Percentiles rank a stretch among this genome's conserved stretches.
Conservation (phyloP, 2,329 filamentous ascomycete species). For the Alternaria gansuensis region DNA sequence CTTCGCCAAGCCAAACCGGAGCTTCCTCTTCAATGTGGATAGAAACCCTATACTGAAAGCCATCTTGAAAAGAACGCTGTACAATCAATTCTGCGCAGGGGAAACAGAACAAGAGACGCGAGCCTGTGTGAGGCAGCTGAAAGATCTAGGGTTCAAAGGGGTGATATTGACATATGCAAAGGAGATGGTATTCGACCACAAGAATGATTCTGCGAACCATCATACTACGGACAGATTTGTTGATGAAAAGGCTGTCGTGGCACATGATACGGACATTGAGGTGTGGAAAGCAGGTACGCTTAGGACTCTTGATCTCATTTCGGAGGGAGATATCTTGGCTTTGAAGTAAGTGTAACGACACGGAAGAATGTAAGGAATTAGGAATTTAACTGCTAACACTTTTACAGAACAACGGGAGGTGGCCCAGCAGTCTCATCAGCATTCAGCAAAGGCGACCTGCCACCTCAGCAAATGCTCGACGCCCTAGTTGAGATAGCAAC, state of each 20-base stretch:
- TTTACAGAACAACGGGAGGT: constrained; percentile 55
- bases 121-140: constrained; percentile 65
- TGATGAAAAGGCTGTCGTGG: constrained; percentile 8
- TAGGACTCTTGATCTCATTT: constrained; percentile 43
- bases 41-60: constrained; percentile 75
- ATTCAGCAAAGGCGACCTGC: constrained; percentile 47
- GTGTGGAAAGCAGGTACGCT: constrained; percentile 42
- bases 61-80: constrained; percentile 81
- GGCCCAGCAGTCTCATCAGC: constrained; percentile 54
- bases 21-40: constrained; percentile 67
- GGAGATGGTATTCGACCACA: constrained; percentile 64
- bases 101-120: constrained; percentile 74
- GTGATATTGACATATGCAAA: constrained; percentile 85
- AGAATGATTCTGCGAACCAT: constrained; percentile 33
- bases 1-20: constrained; percentile 51
- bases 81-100: constrained; percentile 89
- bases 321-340: constrained; percentile 44
- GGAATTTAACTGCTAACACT: constrained; percentile 20
- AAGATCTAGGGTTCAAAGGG: constrained; percentile 80
- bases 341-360: constrained; percentile 36
- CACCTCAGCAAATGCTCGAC: constrained; percentile 56
- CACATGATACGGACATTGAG: constrained; percentile 49
- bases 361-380: background rate
- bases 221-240: constrained; percentile 26
- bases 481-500: constrained; percentile 55